Percentiles rank a stretch among this genome's conserved stretches.
These are phyloP conservation scores for Fallopia convolvulus DNA, from an alignment of 148 eudicot genomes.

Conservation along the genomic window DNA sequence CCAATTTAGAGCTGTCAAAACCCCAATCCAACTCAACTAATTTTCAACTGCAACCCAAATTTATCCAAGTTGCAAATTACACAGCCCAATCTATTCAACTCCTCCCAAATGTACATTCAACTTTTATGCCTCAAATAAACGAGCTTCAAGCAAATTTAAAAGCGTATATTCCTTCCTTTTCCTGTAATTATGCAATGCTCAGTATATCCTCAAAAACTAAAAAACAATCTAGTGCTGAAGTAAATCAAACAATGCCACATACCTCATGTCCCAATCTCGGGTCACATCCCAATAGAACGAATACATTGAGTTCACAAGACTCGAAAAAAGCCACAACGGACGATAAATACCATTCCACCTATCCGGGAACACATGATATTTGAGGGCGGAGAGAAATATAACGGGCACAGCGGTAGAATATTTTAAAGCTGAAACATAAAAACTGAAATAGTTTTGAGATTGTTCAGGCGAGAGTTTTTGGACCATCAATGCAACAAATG, in stretches of 20 bases:
- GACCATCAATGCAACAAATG: not conserved
- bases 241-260: slow-evolving; percentile 14
- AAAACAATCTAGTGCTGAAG: not conserved
- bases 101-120: not conserved
- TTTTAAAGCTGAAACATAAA: slow-evolving; percentile 71
- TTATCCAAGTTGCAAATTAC: not conserved
- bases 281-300: slow-evolving; percentile 97
- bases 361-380: slow-evolving; percentile 88
- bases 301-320: slow-evolving; percentile 74
- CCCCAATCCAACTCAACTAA: not conserved
- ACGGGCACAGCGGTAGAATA: slow-evolving; percentile 97
- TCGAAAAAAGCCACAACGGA: slow-evolving; percentile 80
- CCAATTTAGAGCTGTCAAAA: not conserved
- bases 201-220: no score
- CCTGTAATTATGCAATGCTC: not conserved
- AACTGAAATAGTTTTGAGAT: slow-evolving; percentile 11
- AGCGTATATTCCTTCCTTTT: not conserved
- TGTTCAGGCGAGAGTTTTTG: not conserved
- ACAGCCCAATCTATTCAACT: not conserved
- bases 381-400: slow-evolving; percentile 94
- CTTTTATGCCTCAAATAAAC: not conserved
- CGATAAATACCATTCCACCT: slow-evolving; percentile 76
- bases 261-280: slow-evolving; percentile 99
- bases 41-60: not conserved
- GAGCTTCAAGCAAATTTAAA: not conserved